phyloP scores from a whole-genome alignment of 1,284 basidiomycete species.

The Ceratobasidium theobromae region DNA sequence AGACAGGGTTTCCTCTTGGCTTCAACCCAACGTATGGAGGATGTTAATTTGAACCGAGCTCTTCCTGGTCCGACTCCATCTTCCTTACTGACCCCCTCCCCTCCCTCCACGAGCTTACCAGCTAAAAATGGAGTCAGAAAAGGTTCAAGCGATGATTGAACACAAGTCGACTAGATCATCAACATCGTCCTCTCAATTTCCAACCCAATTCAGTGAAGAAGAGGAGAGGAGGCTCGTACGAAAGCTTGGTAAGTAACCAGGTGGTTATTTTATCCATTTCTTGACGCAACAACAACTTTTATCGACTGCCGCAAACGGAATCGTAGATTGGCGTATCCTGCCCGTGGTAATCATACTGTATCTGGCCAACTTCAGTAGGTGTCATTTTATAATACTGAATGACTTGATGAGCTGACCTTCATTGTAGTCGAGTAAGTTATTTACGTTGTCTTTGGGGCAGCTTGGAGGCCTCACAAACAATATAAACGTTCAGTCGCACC shows the following conservation, averaged over 20 bases:
- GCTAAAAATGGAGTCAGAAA: constrained; percentile 5
- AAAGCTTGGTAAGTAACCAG: constrained; percentile 35
- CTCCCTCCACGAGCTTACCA: neutral
- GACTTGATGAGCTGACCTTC: neutral
- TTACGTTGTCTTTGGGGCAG: no score
- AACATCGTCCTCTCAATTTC: neutral
- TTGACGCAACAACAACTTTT: neutral
- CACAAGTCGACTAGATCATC: neutral
- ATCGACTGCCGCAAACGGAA: neutral
- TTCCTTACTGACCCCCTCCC: neutral
- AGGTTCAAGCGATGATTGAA: constrained; percentile 7
- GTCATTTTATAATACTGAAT: neutral
- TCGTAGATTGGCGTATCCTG: constrained; percentile 35
- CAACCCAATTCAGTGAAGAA: constrained; percentile 29
- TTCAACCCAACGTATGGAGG: no score
- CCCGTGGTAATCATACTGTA: constrained; percentile 36
- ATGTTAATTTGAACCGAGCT: no score
- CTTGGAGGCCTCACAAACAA: no score
- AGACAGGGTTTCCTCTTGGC: no score
- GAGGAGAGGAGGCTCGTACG: constrained; percentile 34
- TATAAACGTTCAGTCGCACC: constrained; percentile 33
- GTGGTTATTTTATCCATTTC: no score
- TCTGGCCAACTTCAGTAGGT: constrained; percentile 36
- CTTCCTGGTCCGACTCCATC: no score
- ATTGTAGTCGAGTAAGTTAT: constrained; percentile 20